Base-by-base conservation (phyloP, 2,329 filamentous ascomycete species). In the Fusarium udum region DNA sequence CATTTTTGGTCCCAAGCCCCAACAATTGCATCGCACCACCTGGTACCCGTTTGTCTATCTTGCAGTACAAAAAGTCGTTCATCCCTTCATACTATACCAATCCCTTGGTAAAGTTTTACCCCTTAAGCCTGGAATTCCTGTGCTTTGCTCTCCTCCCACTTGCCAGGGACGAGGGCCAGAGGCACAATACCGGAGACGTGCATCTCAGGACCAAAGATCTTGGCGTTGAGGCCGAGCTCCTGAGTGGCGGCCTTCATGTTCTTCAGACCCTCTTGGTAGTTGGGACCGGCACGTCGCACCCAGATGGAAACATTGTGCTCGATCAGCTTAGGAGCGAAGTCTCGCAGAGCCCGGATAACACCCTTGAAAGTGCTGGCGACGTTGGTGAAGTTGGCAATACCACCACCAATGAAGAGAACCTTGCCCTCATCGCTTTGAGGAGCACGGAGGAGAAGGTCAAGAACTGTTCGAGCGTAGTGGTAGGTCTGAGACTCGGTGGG, bases 351-450 rank as follows among this genome's bases (percentile, higher is more conserved):
- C 78, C 94, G 93, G 83, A 99, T 99, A 84, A 99, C 95, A 88
- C 96, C 96, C 91, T 99, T 99, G 93, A 99, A 99, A 75, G 96
- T 99, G 79, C 93, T 96, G 70, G 96, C 96, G 62, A 99, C 96
- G 87, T 98, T 99, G 89, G 96, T 99, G 89, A 99, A 99, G 92
- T 99, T 99, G 89, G 96, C 96, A 90, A 99, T 99, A 90, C 96
- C 96, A 87, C 96, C 96, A 85, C 96, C 96, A 78, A 99, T 98
- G 90, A 99, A 99, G 76, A 99, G 92, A 61, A 99, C 94, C 91
- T 98, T 99, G 88, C 96, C 96, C 81, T 98, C 92, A 71, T 93
- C 90, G 84, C 90, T 88, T 82, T 91, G 84, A 67, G 96, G 95
- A 63, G 95, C 92, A 78, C 96, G 94, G 78, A 99, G 93, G 94